These are phyloP conservation scores for Aureobasidium zeae DNA, from an alignment of 2,329 filamentous ascomycete species.

Conservation along the genomic window DNA sequence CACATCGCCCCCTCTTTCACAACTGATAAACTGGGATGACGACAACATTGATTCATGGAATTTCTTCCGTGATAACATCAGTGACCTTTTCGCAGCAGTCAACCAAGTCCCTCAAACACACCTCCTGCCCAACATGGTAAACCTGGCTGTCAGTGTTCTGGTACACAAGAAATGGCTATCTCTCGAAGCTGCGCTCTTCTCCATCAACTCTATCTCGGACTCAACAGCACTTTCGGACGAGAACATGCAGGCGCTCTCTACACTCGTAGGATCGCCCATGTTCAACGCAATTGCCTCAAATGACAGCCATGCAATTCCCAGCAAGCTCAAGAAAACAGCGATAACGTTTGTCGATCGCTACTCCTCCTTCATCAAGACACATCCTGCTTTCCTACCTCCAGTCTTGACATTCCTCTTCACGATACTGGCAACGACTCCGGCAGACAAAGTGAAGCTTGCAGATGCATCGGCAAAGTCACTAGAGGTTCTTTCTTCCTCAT, in stretches of 20 bases:
- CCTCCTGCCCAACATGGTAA: slow-evolving; percentile 40
- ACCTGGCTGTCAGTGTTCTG: slow-evolving; percentile 35
- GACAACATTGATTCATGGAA: slow-evolving; percentile 58
- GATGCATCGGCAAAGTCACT: slow-evolving; percentile 67
- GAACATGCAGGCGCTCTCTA: slow-evolving; percentile 50
- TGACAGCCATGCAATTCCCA: slow-evolving; percentile 44
- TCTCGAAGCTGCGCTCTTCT: slow-evolving; percentile 48
- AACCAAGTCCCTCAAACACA: slow-evolving; percentile 46
- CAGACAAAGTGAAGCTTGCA: slow-evolving; percentile 42
- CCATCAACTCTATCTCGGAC: slow-evolving; percentile 58
- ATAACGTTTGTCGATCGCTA: slow-evolving; percentile 63
- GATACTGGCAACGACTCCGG: slow-evolving; percentile 48
- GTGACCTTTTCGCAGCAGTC: slow-evolving; percentile 64
- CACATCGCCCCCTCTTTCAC: slow-evolving; percentile 48
- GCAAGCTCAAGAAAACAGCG: slow-evolving; percentile 57
- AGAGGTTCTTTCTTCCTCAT: slow-evolving; percentile 63
- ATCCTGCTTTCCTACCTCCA: slow-evolving; percentile 56
- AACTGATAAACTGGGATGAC: slow-evolving; percentile 58
- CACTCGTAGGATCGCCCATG: slow-evolving; percentile 54
- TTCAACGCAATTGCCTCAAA: slow-evolving; percentile 43
- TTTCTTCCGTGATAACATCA: slow-evolving; percentile 68
- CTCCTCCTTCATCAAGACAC: slow-evolving; percentile 65
- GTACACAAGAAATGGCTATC: slow-evolving; percentile 38
- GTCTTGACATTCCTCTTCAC: slow-evolving; percentile 67
- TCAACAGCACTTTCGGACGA: slow-evolving; percentile 20